phyloP scores from a whole-genome alignment of 208 protist genomes.

The Acanthamoeba royreba region DNA sequence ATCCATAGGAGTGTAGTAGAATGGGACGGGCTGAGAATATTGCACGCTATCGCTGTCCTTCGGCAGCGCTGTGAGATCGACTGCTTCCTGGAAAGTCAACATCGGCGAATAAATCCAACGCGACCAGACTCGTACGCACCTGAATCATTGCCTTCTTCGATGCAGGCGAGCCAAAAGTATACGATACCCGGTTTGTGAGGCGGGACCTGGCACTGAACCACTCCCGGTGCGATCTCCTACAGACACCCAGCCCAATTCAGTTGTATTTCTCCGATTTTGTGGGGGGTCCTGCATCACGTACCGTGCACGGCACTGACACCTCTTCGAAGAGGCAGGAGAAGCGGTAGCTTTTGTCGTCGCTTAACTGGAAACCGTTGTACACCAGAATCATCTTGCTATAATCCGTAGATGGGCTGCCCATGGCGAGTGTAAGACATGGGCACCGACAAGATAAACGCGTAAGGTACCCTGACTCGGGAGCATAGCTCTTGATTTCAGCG shows the following conservation, averaged over 20 bases:
- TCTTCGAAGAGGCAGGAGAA: slow-evolving; percentile 51
- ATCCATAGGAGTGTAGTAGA: slow-evolving; percentile 47
- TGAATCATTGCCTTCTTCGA: slow-evolving; percentile 2
- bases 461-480: background rate
- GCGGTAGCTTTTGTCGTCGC: slow-evolving; percentile 37
- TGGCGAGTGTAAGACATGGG: background rate
- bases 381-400: slow-evolving; percentile 42
- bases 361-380: slow-evolving; percentile 19
- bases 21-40: slow-evolving; percentile 33
- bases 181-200: slow-evolving; percentile 46
- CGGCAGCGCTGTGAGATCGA: slow-evolving; percentile 6
- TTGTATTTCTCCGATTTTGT: too few relatives aligned
- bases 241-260: background rate
- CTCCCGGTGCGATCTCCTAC: slow-evolving; percentile 11
- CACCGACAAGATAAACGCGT: background rate
- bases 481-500: slow-evolving; percentile 34
- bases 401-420: background rate
- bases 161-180: slow-evolving; percentile 44
- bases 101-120: background rate
- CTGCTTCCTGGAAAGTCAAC: background rate
- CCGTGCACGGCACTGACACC: background rate
- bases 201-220: background rate
- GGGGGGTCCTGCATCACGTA: background rate
- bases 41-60: slow-evolving; percentile 29
- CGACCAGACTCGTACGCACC: background rate